Percentiles rank a stretch among this genome's conserved stretches.
These are phyloP conservation scores for Danielia reshetovae DNA, from an alignment of 805 yeast species.

Conservation along the genomic window DNA sequence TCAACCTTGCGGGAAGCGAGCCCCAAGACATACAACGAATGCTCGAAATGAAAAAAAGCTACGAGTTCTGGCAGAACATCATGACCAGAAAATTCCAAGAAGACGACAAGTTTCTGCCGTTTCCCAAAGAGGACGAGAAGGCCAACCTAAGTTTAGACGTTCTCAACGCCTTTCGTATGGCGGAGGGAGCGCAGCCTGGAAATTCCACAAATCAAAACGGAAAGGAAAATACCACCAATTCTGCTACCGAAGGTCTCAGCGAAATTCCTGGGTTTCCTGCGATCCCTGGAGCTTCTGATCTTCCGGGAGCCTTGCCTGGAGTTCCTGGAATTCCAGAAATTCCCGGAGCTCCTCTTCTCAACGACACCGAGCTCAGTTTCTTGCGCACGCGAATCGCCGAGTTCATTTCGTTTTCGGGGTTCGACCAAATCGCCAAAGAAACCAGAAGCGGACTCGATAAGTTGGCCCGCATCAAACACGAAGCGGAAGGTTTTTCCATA, in stretches of 20 bases:
- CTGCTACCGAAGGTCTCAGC: neutral
- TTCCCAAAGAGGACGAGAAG: constrained; percentile 20
- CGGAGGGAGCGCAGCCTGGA: no score
- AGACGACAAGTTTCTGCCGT: constrained; percentile 24
- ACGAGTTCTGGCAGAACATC: constrained; percentile 36
- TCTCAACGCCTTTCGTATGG: neutral
- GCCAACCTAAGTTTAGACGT: neutral
- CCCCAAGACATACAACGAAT: constrained; percentile 11
- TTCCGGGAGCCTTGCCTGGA: no score
- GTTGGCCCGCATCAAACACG: neutral
- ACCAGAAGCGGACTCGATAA: neutral
- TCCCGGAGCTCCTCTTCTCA: constrained; percentile 1
- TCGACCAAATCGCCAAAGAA: constrained; percentile 1
- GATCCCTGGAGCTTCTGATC: no score
- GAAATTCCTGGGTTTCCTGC: neutral
- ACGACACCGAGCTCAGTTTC: constrained; percentile 3
- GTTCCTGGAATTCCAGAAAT: neutral
- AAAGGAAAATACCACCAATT: neutral
- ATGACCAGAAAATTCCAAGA: constrained; percentile 23
- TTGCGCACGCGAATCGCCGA: constrained; percentile 1
- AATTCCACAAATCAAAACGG: no score
- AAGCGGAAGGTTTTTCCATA: constrained; percentile 6
- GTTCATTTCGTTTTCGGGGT: constrained; percentile 4
- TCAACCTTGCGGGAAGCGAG: neutral
- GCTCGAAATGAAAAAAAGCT: constrained; percentile 25